These are phyloP conservation scores for Verbena officinalis DNA, from an alignment of 257 asterid genomes.

Conservation along the genomic window DNA sequence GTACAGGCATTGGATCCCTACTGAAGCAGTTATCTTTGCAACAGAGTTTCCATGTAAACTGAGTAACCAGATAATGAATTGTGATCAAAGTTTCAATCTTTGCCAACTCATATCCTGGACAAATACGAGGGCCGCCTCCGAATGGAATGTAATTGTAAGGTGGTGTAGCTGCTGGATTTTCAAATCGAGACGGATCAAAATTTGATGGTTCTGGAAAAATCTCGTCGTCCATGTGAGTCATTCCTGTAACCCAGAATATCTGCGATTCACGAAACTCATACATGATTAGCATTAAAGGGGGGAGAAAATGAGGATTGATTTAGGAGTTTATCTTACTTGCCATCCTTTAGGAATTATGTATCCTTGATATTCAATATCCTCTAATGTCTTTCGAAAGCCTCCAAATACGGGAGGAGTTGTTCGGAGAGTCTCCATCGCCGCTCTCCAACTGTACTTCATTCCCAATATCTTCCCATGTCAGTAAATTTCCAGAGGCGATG, in stretches of 20 bases:
- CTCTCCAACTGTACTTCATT: slow-evolving; percentile 84
- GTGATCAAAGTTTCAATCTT: slow-evolving; percentile 51
- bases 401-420: slow-evolving; percentile 64
- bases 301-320: too few relatives aligned
- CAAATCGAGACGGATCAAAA: slow-evolving; percentile 47
- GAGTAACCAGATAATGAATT: slow-evolving; percentile 44
- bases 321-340: slow-evolving; percentile 52
- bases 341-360: slow-evolving; percentile 77
- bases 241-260: slow-evolving; percentile 60
- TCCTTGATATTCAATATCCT: slow-evolving; percentile 62
- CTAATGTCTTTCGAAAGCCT: slow-evolving; percentile 60
- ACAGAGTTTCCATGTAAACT: slow-evolving; percentile 45
- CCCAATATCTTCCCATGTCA: slow-evolving; percentile 74
- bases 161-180: slow-evolving; percentile 33
- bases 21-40: slow-evolving; percentile 36
- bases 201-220: slow-evolving; percentile 54
- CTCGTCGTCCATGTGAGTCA: slow-evolving; percentile 65
- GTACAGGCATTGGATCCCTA: slow-evolving; percentile 50
- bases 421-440: slow-evolving; percentile 70
- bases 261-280: slow-evolving; percentile 18
- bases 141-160: slow-evolving; percentile 57
- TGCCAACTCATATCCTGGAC: slow-evolving; percentile 62
- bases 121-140: slow-evolving; percentile 50
- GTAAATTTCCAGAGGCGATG: slow-evolving; percentile 37
- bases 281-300: too few relatives aligned